Evolutionary conservation across 2,329 filamentous ascomycete genomes (phyloP), one percentile per base, ranked within the genome.

Genomic region (Penicillium corylophilum): DNA sequence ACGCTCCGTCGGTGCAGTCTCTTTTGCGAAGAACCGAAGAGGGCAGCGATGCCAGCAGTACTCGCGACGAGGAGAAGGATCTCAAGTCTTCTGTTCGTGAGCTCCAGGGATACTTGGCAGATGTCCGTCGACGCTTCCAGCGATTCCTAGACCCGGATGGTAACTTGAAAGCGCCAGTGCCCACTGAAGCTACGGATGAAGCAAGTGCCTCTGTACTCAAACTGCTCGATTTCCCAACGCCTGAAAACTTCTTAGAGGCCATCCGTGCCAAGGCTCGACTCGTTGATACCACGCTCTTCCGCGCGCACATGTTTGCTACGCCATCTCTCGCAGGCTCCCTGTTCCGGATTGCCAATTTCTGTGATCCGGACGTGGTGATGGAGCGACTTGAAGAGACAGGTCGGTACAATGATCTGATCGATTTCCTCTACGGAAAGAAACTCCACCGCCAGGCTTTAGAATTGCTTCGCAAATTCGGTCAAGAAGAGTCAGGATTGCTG

Each of bases 291-390:
- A 93, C 92, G 0, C 80, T 99, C 0, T 97, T 99, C 77, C 85
- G 93, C 15, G 88, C 90, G 0, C 95, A 96, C 71, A 97, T 99
- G 92, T 90, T 93, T 65, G 90, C 88, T 4, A 86, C 86, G 7
- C 93, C 94, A 4, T 85, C 87, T 5, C 79, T 99, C 10, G 91
- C 91, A 3, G 89, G 89, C 2, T 90, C 92, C 0, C 81, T 99
- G 0, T 97, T 99, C 75, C 90, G 94, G 22, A 90, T 97, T 46
- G 87, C 92, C 66, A 99, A 99, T 70, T 97, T 96, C 68, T 97
- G 94, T 70, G 93, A 99, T 63, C 93, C 94, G 0, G 87, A 90
- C 26, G 94, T 97, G 2, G 93, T 99, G 20, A 94, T 96, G 67
- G 89, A 96, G 71, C 91, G 91, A 63, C 77, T 99, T 4, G 85